A percentile compares a stretch with the other conserved stretches of the same genome.
Conservation (phyloP, 305 asterid species). For the Plantago coronopus region DNA sequence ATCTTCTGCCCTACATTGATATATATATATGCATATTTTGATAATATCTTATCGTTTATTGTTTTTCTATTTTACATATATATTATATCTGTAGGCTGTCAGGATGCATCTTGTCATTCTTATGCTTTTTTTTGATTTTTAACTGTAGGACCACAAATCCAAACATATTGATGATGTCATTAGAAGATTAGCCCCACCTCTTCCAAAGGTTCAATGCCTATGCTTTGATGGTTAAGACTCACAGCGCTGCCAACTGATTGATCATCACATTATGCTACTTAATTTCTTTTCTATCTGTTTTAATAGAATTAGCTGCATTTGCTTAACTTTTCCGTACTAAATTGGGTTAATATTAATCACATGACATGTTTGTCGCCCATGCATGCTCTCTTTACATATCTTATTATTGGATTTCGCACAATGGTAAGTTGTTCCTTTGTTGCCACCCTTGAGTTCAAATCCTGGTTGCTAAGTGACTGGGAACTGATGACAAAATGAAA, state of each 20-base stretch:
- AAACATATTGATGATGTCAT: slow-evolving; percentile 50
- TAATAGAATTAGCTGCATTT: neutral
- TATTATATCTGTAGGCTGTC: neutral
- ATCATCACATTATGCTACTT: neutral
- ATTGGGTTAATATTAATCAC: too few relatives aligned
- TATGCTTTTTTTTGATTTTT: slow-evolving; percentile 24
- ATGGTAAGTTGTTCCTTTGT: too few relatives aligned
- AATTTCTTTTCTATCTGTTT: neutral
- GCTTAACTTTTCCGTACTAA: too few relatives aligned
- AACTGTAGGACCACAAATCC: slow-evolving; percentile 49
- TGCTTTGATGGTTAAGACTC: slow-evolving; percentile 34
- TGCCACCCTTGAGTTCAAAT: too few relatives aligned
- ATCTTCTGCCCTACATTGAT: too few relatives aligned
- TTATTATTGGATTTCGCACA: too few relatives aligned
- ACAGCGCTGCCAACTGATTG: slow-evolving; percentile 22
- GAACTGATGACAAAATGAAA: too few relatives aligned
- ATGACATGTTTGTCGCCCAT: too few relatives aligned
- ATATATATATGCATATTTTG: too few relatives aligned
- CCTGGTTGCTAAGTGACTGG: too few relatives aligned
- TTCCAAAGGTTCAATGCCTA: slow-evolving; percentile 60
- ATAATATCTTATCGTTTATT: neutral
- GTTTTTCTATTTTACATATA: neutral
- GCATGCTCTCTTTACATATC: too few relatives aligned
- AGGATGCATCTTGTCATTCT: slow-evolving; percentile 1
- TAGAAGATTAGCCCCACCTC: slow-evolving; percentile 50